Percentiles rank a stretch among this genome's conserved stretches.
These are phyloP conservation scores for Daedalea quercina DNA, from an alignment of 768 basidiomycete species.

Conservation along the genomic window DNA sequence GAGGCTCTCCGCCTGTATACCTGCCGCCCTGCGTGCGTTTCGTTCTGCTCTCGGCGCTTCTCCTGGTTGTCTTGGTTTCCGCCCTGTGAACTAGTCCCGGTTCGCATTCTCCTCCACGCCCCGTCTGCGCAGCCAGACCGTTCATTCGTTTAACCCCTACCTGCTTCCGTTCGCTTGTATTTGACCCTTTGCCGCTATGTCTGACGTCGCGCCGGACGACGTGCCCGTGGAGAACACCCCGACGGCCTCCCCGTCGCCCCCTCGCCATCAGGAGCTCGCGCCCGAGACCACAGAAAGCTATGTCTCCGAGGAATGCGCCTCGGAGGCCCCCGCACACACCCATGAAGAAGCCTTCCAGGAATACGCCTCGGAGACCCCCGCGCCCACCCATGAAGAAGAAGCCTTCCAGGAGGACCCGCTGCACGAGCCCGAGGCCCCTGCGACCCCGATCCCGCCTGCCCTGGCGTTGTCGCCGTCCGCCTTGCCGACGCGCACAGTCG, in stretches of 20 bases:
- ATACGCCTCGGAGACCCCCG: too few species aligned
- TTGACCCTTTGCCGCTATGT: neutral
- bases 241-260: neutral
- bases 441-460: neutral
- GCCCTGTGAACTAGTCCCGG: neutral
- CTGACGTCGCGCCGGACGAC: neutral
- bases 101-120: neutral
- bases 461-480: neutral
- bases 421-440: neutral
- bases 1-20: neutral
- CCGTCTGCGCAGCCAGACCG: neutral
- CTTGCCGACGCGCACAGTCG: slow-evolving; percentile 59
- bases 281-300: neutral
- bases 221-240: neutral
- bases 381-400: neutral
- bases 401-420: neutral
- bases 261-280: neutral
- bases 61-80: neutral
- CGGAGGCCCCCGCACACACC: too few species aligned
- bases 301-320: too few species aligned
- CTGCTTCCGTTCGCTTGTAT: neutral
- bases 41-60: neutral
- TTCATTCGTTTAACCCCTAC: neutral
- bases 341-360: too few species aligned
- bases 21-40: neutral